phyloP scores from a whole-genome alignment of 176 grass and related monocot genomes.

The Rhynchospora pubera region DNA sequence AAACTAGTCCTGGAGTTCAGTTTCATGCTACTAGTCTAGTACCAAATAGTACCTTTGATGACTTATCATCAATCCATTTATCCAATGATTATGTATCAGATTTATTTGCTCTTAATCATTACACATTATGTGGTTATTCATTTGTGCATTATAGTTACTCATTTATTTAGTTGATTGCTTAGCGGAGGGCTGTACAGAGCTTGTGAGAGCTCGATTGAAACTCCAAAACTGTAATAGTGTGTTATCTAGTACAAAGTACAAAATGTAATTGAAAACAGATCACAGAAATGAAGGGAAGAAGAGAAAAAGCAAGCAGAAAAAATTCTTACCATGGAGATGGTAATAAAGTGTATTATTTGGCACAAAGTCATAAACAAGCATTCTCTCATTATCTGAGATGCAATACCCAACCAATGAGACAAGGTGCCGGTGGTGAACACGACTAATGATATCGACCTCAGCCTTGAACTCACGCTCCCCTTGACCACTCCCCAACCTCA shows the following conservation, averaged over 20 bases:
- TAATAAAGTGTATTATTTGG: slow-evolving; percentile 36
- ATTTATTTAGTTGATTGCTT: background rate
- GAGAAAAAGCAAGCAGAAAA: too few relatives aligned
- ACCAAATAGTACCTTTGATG: background rate
- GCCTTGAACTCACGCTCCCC: slow-evolving; percentile 39
- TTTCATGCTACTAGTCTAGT: background rate
- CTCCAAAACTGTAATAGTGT: background rate
- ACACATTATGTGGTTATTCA: too few relatives aligned
- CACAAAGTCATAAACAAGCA: slow-evolving; percentile 38
- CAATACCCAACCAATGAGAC: slow-evolving; percentile 36
- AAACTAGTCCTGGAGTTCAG: background rate
- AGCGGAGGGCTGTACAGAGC: background rate
- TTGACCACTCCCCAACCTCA: slow-evolving; percentile 23
- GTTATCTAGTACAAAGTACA: background rate
- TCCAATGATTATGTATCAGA: too few relatives aligned
- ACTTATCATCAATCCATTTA: too few relatives aligned
- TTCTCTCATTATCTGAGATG: slow-evolving; percentile 23
- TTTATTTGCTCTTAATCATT: too few relatives aligned
- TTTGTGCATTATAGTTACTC: background rate
- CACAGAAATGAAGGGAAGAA: too few relatives aligned
- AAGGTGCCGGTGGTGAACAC: slow-evolving; percentile 36
- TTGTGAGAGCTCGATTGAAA: background rate
- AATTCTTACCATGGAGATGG: slow-evolving; percentile 44
- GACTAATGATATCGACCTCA: slow-evolving; percentile 37
- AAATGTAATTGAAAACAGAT: background rate